phyloP scores from a whole-genome alignment of 2,329 filamentous ascomycete genomes.

The Phaeosphaeria sp. region DNA sequence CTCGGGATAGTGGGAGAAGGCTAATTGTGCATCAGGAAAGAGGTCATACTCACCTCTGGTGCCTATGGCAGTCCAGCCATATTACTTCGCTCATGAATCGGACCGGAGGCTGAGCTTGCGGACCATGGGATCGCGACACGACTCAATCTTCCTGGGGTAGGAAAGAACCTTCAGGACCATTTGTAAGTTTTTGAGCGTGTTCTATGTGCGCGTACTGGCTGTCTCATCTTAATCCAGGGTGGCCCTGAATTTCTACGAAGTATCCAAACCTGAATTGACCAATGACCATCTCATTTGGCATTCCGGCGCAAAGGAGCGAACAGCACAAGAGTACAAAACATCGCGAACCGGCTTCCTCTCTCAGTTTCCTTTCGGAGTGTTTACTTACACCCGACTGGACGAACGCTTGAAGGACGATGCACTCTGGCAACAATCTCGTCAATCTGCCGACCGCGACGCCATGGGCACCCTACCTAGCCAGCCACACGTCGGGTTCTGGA shows the following conservation, averaged over 20 bases:
- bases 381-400: constrained; percentile 66
- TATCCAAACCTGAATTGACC: constrained; percentile 60
- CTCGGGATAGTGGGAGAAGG: background rate
- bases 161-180: constrained; percentile 68
- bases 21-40: constrained; percentile 3
- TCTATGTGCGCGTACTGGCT: too few relatives aligned
- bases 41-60: constrained; percentile 25
- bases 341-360: constrained; percentile 64
- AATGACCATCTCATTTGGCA: constrained; percentile 63
- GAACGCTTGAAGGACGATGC: constrained; percentile 62
- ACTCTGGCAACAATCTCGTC: constrained; percentile 60
- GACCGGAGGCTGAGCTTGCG: constrained; percentile 58
- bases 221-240: constrained; percentile 38
- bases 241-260: constrained; percentile 64
- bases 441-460: constrained; percentile 57
- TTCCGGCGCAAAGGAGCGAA: constrained; percentile 56
- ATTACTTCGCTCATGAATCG: constrained; percentile 61
- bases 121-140: constrained; percentile 58
- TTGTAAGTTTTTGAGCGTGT: background rate
- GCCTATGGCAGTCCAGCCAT: constrained; percentile 35
- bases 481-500: constrained; percentile 67
- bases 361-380: constrained; percentile 66
- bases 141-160: constrained; percentile 64
- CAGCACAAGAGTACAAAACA: constrained; percentile 62
- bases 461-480: constrained; percentile 65